Evolutionary conservation across 2,329 filamentous ascomycete genomes (phyloP), one percentile per base, ranked within the genome.

Genomic region (Cladosporium austrohemisphaericum): DNA sequence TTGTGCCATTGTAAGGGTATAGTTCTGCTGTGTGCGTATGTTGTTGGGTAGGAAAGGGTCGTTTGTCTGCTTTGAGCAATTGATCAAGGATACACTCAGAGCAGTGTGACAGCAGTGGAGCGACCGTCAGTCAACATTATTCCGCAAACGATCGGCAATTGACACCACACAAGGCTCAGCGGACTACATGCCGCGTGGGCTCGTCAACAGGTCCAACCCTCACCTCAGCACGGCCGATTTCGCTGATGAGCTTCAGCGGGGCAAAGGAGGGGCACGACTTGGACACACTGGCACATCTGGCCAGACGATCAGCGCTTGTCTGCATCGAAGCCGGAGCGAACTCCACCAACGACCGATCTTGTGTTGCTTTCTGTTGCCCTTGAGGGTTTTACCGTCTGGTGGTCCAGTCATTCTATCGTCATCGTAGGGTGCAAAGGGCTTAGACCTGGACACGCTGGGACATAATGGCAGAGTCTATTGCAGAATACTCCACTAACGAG

Each of bases 1-100:
- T 43, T 58, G 51, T 10, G 60, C 55, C 60, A 60, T 61, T 29
- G 44, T 29, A 5, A 14, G n/a, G n/a, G n/a, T n/a, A n/a, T n/a
- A n/a, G n/a, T n/a, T n/a, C n/a, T n/a, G n/a, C n/a, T n/a, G n/a
- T n/a, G n/a, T 51, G 41, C 33, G 31, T 19, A 14, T n/a, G 25
- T 19, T n/a, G 18, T 23, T 49, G 41, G 35, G 36, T 9, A 25
- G 18, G 32, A 31, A 33, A 10, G 22, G 28, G 28, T 22, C n/a
- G 18, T 13, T 14, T 10, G 10, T n/a, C 37, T 40, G 37, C 11
- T 31, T n/a, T 19, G 26, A 41, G 26, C 26, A 13, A 41, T 10
- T 41, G 38, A 31, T 26, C 2, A 23, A 13, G 20, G 25, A n/a
- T 8, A n/a, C 16, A 16, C 25, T 22, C 20, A 25, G 18, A 18